A percentile compares a stretch with the other conserved stretches of the same genome.
Evolutionary conservation across 176 grass and related monocot species (phyloP).

Genomic region (Lolium multiflorum): DNA sequence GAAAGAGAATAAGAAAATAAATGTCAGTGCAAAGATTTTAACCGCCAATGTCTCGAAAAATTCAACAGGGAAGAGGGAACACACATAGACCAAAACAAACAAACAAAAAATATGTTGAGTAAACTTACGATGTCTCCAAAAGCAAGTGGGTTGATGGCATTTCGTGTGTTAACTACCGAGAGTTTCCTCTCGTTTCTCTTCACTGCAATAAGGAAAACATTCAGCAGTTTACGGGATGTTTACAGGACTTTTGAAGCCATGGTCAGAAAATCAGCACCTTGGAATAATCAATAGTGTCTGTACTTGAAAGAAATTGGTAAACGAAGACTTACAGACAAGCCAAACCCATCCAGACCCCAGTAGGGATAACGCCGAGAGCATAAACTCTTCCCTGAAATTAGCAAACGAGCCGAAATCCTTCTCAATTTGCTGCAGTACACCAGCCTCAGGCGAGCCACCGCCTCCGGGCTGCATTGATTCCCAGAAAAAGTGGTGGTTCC

Average conservation of each 20-base stretch:
- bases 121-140: slow-evolving; percentile 88
- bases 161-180: slow-evolving; percentile 68
- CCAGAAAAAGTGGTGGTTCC: slow-evolving; percentile 97
- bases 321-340: slow-evolving; percentile 75
- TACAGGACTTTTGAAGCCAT: slow-evolving; percentile 13
- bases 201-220: slow-evolving; percentile 56
- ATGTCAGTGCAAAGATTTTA: slow-evolving; percentile 39
- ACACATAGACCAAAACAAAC: not conserved
- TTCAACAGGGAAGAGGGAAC: not conserved
- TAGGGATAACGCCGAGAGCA: slow-evolving; percentile 55
- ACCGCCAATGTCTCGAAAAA: not conserved
- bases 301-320: slow-evolving; percentile 32
- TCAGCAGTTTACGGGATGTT: not conserved
- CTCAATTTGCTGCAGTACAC: slow-evolving; percentile 80
- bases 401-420: slow-evolving; percentile 87
- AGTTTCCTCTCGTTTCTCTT: slow-evolving; percentile 72
- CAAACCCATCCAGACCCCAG: slow-evolving; percentile 91
- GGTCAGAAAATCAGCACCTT: not conserved
- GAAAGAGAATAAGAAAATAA: slow-evolving; percentile 43
- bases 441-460: slow-evolving; percentile 63
- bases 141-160: slow-evolving; percentile 86
- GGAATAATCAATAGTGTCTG: not conserved
- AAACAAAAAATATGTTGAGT: slow-evolving; percentile 8
- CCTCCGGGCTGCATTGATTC: slow-evolving; percentile 95
- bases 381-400: slow-evolving; percentile 92